A percentile compares a stretch with the other conserved stretches of the same genome.
phyloP scores from a whole-genome alignment of 495 filamentous ascomycete genomes.

The Pseudevernia furfuracea region DNA sequence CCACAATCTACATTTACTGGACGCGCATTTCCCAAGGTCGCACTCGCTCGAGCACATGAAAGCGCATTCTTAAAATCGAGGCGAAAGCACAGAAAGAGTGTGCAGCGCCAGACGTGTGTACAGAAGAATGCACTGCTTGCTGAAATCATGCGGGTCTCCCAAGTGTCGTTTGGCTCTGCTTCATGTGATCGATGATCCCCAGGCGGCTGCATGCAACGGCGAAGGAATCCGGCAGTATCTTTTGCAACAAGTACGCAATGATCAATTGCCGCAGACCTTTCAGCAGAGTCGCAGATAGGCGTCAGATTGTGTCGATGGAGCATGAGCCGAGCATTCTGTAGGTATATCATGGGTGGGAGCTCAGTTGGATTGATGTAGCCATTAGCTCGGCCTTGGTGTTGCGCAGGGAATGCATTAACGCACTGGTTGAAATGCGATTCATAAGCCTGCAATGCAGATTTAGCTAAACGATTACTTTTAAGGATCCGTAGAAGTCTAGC shows the following conservation, averaged over 20 bases:
- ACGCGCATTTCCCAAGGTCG: constrained; percentile 59
- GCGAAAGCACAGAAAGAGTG: constrained; percentile 68
- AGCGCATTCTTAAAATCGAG: constrained; percentile 64
- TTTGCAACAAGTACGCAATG: constrained; percentile 65
- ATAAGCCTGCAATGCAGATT: constrained; percentile 64
- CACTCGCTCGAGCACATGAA: constrained; percentile 62
- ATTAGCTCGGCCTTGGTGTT: constrained; percentile 57
- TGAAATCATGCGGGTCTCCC: constrained; percentile 44
- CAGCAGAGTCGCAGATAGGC: constrained; percentile 56
- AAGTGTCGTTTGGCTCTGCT: constrained; percentile 30
- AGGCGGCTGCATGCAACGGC: constrained; percentile 48
- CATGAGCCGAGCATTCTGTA: constrained; percentile 75
- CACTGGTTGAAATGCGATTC: constrained; percentile 74
- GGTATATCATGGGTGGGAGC: constrained; percentile 63
- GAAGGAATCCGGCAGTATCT: constrained; percentile 70
- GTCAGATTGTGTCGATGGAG: constrained; percentile 90
- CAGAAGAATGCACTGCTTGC: constrained; percentile 61
- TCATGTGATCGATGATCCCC: constrained; percentile 21
- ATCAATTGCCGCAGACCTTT: constrained; percentile 62
- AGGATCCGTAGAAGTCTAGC: constrained; percentile 68
- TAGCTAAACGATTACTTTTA: constrained; percentile 57
- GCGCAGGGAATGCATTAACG: constrained; percentile 62
- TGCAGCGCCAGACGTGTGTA: constrained; percentile 85
- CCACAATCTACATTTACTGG: constrained; percentile 73
- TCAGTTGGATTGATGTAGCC: constrained; percentile 64